A percentile compares a stretch with the other conserved stretches of the same genome.
Conservation (phyloP, 345 rosid genomes). For the rapeseed (Brassica napus) region DNA sequence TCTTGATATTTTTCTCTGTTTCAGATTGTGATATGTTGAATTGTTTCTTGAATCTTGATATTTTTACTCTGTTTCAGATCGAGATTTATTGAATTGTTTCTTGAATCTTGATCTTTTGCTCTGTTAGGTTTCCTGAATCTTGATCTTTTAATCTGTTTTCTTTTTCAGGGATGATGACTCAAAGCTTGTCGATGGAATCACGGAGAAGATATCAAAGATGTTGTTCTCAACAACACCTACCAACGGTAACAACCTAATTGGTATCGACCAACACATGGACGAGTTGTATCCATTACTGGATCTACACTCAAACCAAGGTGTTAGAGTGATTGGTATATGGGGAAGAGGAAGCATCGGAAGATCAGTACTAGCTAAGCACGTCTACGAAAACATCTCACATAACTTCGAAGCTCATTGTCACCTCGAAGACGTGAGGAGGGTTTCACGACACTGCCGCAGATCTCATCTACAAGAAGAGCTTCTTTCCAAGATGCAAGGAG, state of each 20-base stretch:
- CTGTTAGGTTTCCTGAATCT: too few relatives aligned
- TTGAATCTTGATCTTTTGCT: not conserved
- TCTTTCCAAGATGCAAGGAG: slow-evolving; percentile 33
- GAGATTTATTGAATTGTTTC: not conserved
- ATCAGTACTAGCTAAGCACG: slow-evolving; percentile 29
- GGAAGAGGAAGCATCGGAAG: slow-evolving; percentile 38
- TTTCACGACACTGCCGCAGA: not conserved
- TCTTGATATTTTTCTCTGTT: not conserved
- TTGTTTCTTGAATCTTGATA: too few relatives aligned
- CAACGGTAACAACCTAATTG: slow-evolving; percentile 20
- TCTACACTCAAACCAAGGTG: slow-evolving; percentile 7
- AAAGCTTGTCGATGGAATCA: slow-evolving; percentile 31
- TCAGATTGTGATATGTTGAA: too few relatives aligned
- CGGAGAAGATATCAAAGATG: slow-evolving; percentile 21
- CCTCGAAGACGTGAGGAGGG: slow-evolving; percentile 21
- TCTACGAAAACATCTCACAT: slow-evolving; percentile 28
- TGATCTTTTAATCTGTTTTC: not conserved
- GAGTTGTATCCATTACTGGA: slow-evolving; percentile 11
- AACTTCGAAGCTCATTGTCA: slow-evolving; percentile 35
- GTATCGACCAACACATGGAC: slow-evolving; percentile 36
- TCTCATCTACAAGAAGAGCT: slow-evolving; percentile 34
- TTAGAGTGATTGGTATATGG: slow-evolving; percentile 34
- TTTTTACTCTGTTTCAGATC: not conserved
- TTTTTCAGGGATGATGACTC: slow-evolving; percentile 38
- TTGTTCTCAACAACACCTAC: slow-evolving; percentile 15